Evolutionary conservation across 2,329 filamentous ascomycete genomes (phyloP).

Genomic region (Pseudogymnoascus sp.): DNA sequence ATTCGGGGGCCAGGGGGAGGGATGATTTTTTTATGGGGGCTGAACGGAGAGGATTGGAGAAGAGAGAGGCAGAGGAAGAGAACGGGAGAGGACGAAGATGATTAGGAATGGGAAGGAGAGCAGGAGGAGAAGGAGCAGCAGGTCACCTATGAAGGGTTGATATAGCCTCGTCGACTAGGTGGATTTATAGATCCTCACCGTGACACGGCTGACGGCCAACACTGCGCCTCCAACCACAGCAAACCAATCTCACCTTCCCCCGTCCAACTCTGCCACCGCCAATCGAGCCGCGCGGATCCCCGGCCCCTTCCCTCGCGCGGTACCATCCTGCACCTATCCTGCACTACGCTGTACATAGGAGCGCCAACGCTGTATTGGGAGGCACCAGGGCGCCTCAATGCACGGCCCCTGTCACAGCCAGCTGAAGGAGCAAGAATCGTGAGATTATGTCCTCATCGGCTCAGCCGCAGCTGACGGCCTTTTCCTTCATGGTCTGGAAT

Average conservation of each 20-base stretch:
- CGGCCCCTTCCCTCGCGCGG: not conserved
- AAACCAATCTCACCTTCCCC: not conserved
- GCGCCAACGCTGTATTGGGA: not conserved
- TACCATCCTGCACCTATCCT: not conserved
- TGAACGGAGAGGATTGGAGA: not conserved
- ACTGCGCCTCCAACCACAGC: not conserved
- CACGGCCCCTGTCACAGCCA: not conserved
- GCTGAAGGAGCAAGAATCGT: not conserved
- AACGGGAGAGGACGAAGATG: not conserved
- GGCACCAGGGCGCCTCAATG: not conserved
- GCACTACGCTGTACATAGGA: conserved; percentile 7
- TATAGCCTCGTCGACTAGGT: not conserved
- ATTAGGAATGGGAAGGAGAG: not conserved
- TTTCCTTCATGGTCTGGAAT: not conserved
- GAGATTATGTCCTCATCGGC: not conserved
- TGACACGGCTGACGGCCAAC: not conserved
- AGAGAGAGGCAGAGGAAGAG: not conserved
- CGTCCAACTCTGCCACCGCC: not conserved
- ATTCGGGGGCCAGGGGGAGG: not conserved
- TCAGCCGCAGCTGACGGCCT: not conserved
- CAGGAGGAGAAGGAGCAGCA: not conserved
- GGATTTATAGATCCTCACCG: conserved; percentile 1
- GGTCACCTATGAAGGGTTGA: not conserved
- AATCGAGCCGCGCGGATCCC: not conserved
- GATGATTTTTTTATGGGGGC: not conserved